phyloP scores from a whole-genome alignment of 345 rosid species.

The Aquilaria yunnanensis region DNA sequence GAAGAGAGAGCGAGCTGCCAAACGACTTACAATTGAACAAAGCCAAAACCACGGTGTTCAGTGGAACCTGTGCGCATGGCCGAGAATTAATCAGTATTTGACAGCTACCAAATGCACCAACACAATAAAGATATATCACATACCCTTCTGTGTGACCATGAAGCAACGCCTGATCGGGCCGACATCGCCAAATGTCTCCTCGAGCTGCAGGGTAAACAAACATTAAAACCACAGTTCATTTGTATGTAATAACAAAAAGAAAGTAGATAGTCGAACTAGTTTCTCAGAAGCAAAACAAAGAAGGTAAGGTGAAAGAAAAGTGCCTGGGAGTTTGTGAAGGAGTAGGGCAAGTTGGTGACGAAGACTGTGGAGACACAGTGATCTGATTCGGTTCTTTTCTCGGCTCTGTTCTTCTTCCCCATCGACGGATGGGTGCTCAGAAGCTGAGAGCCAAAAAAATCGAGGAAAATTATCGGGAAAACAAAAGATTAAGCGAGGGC shows the following conservation, averaged over 20 bases:
- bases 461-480: background rate
- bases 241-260: background rate
- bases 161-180: constrained; percentile 95
- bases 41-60: constrained; percentile 77
- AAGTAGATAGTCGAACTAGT: background rate
- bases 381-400: constrained; percentile 38
- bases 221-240: background rate
- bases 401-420: constrained; percentile 42
- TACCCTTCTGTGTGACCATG: constrained; percentile 77
- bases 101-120: too few relatives aligned
- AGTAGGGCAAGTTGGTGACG: constrained; percentile 76
- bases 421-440: constrained; percentile 16
- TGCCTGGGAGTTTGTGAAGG: constrained; percentile 84
- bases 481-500: too few relatives aligned
- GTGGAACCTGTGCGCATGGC: constrained; percentile 47
- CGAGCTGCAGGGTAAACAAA: constrained; percentile 47
- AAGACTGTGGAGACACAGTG: constrained; percentile 74
- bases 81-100: constrained; percentile 6
- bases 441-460: constrained; percentile 1
- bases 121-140: background rate
- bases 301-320: background rate
- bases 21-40: constrained; percentile 72
- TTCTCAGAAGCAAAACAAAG: background rate
- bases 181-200: constrained; percentile 79
- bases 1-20: background rate